Conservation (phyloP, 2,329 filamentous ascomycete genomes). For the Colletotrichum acutatum region DNA sequence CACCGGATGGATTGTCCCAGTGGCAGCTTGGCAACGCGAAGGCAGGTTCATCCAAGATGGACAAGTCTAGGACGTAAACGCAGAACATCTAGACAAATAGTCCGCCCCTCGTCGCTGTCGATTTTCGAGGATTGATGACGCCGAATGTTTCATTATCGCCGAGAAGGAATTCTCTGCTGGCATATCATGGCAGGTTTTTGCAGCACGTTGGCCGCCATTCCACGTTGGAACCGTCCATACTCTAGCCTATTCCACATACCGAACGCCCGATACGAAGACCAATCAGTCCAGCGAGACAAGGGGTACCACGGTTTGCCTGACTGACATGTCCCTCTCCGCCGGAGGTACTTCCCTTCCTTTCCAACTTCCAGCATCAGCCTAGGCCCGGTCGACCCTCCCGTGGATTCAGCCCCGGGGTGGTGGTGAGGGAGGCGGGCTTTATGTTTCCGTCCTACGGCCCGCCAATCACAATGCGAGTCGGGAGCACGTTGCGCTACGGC, state of each 20-base stretch:
- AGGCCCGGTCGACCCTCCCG: constrained; percentile 13
- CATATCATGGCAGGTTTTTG: constrained; percentile 1
- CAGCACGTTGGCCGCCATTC: constrained; percentile 9
- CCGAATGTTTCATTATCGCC: background rate
- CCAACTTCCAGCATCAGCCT: background rate
- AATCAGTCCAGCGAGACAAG: background rate
- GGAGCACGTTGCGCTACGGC: constrained; percentile 22
- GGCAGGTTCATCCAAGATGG: background rate
- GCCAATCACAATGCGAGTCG: constrained; percentile 14
- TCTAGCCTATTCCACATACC: constrained; percentile 26
- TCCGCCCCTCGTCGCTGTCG: background rate
- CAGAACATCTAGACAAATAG: background rate
- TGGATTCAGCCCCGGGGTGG: constrained; percentile 1
- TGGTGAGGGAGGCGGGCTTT: background rate
- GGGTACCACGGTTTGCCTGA: background rate
- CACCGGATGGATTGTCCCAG: background rate
- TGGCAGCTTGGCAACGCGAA: constrained; percentile 11
- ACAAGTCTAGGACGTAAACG: background rate
- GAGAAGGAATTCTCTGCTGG: background rate
- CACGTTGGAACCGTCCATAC: background rate
- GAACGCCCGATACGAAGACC: constrained; percentile 3
- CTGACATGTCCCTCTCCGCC: constrained; percentile 9
- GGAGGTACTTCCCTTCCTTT: constrained; percentile 4
- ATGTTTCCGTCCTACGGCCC: background rate
- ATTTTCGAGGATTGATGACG: background rate